Conservation (phyloP, 2,329 filamentous ascomycete genomes). For the Aspergillus ibericus region DNA sequence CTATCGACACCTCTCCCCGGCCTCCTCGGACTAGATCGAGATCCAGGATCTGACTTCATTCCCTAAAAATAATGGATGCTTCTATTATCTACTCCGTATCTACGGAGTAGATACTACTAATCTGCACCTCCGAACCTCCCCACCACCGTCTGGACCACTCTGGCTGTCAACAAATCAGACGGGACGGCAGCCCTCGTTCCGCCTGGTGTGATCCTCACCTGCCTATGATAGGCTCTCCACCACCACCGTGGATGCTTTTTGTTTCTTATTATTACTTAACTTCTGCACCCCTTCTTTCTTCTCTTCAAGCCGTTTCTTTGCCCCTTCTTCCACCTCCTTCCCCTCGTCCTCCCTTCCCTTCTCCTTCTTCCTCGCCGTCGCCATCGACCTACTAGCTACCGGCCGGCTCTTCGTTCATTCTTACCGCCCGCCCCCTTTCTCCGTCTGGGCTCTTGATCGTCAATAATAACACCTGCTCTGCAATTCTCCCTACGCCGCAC, state of each 20-base stretch:
- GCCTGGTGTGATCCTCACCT: constrained; percentile 34
- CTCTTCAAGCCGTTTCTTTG: constrained; percentile 2
- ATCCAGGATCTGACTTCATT: neutral
- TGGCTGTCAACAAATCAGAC: constrained; percentile 13
- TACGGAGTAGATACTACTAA: neutral
- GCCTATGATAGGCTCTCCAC: constrained; percentile 11
- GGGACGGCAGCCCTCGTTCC: constrained; percentile 31
- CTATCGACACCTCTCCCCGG: too few relatives aligned
- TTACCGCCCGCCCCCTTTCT: neutral
- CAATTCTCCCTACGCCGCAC: neutral
- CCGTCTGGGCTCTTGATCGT: neutral
- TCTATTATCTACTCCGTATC: too few relatives aligned
- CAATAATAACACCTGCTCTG: neutral
- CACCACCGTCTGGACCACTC: neutral
- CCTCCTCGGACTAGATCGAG: too few relatives aligned
- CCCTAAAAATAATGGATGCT: neutral
- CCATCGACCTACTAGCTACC: neutral
- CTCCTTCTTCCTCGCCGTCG: neutral
- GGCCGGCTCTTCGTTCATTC: neutral
- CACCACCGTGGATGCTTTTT: neutral
- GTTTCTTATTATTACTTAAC: constrained; percentile 5
- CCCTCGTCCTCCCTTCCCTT: neutral
- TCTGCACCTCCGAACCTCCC: neutral
- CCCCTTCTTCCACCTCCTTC: neutral
- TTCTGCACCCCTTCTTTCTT: constrained; percentile 9